These are phyloP conservation scores for Castanospermum australe DNA, from an alignment of 306 rosid genomes.

Conservation along the genomic window DNA sequence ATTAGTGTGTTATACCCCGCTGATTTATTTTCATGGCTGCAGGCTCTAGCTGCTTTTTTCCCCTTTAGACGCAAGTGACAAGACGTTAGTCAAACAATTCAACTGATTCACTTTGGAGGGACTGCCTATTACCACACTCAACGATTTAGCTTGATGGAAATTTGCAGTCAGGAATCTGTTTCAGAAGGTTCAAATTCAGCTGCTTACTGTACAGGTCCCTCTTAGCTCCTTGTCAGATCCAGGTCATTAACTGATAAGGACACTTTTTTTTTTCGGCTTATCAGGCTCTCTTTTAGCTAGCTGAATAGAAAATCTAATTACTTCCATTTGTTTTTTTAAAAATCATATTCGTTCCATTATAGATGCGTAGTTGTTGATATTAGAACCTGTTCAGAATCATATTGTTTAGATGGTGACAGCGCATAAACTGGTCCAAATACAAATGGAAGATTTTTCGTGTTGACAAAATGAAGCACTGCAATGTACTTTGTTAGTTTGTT, in stretches of 20 bases:
- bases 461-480: neutral
- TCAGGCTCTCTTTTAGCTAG: constrained; percentile 26
- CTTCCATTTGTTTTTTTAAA: constrained; percentile 29
- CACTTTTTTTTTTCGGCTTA: constrained; percentile 19
- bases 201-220: constrained; percentile 55
- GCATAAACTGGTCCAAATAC: constrained; percentile 9
- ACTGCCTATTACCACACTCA: constrained; percentile 13
- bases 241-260: constrained; percentile 27
- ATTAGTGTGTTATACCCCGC: neutral
- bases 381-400: constrained; percentile 9
- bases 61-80: constrained; percentile 22
- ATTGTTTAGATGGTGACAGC: neutral
- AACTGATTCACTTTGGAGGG: constrained; percentile 31
- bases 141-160: constrained; percentile 29
- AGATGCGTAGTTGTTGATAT: constrained; percentile 26
- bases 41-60: constrained; percentile 25
- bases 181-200: constrained; percentile 39
- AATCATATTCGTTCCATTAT: constrained; percentile 17
- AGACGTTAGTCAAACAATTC: constrained; percentile 4
- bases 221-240: constrained; percentile 20
- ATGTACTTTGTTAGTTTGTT: neutral
- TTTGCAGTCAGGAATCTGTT: constrained; percentile 30
- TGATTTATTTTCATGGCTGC: constrained; percentile 21
- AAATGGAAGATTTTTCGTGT: neutral
- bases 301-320: constrained; percentile 22